Percentiles rank a stretch among this genome's conserved stretches.
Evolutionary conservation across 2,329 filamentous ascomycete species (phyloP).

Genomic region (Penicillium sp.): DNA sequence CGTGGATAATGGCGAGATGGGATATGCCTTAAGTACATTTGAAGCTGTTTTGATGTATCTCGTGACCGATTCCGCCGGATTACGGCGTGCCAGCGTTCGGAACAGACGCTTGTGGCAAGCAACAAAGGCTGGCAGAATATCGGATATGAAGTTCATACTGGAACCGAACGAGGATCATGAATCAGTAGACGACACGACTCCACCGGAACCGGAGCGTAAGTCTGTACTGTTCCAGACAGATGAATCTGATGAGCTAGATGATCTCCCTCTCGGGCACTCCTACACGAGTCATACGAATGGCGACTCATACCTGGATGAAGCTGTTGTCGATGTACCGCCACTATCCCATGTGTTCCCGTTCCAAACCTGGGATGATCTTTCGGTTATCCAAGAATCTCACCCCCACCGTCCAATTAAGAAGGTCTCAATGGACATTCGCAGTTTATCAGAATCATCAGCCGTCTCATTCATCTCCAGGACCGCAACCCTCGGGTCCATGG

Average conservation of each 20-base stretch:
- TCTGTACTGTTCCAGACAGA: slow-evolving; percentile 36
- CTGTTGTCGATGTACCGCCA: slow-evolving; percentile 30
- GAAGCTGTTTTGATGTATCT: slow-evolving; percentile 92
- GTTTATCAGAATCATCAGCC: slow-evolving; percentile 80
- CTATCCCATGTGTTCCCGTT: slow-evolving; percentile 91
- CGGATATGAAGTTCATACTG: slow-evolving; percentile 73
- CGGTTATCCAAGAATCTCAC: slow-evolving; percentile 39
- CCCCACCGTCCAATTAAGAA: slow-evolving; percentile 62
- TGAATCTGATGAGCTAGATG: slow-evolving; percentile 28
- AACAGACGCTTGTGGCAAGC: slow-evolving; percentile 90
- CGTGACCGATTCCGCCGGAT: slow-evolving; percentile 71
- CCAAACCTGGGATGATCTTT: slow-evolving; percentile 57
- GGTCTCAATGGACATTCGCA: slow-evolving; percentile 86
- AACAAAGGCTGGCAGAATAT: slow-evolving; percentile 70
- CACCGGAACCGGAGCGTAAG: slow-evolving; percentile 41
- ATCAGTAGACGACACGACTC: slow-evolving; percentile 25
- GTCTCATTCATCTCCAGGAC: slow-evolving; percentile 79
- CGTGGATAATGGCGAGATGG: slow-evolving; percentile 92
- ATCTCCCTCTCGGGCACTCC: slow-evolving; percentile 21
- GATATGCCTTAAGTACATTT: slow-evolving; percentile 92
- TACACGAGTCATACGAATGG: slow-evolving; percentile 22
- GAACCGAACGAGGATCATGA: slow-evolving; percentile 61
- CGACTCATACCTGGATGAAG: slow-evolving; percentile 15
- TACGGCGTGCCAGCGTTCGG: slow-evolving; percentile 78
- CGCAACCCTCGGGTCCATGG: slow-evolving; percentile 70